A percentile compares a stretch with the other conserved stretches of the same genome.
phyloP scores from a whole-genome alignment of 371 early-diverging fungal species.

The Actinomortierella ambigua region DNA sequence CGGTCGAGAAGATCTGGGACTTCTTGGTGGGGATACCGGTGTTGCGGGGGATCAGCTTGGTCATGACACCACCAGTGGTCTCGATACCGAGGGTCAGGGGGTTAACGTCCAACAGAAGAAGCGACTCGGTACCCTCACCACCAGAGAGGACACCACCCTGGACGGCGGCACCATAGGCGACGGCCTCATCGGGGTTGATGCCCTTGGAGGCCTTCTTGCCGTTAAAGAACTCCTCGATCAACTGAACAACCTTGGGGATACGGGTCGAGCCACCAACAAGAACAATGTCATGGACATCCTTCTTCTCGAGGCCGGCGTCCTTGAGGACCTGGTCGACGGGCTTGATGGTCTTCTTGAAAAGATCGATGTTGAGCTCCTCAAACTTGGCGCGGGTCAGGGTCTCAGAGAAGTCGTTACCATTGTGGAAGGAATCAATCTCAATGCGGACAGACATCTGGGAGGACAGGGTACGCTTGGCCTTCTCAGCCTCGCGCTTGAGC shows the following conservation, averaged over 20 bases:
- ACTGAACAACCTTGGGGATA: slow-evolving; percentile 94
- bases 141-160: slow-evolving; percentile 96
- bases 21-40: slow-evolving; percentile 98
- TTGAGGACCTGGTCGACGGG: slow-evolving; percentile 95
- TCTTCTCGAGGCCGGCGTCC: slow-evolving; percentile 79
- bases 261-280: slow-evolving; percentile 98
- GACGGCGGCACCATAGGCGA: slow-evolving; percentile 97
- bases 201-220: slow-evolving; percentile 81
- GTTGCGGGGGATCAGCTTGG: slow-evolving; percentile 93
- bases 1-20: slow-evolving; percentile 94
- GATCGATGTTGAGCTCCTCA: slow-evolving; percentile 77
- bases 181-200: slow-evolving; percentile 98
- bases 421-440: slow-evolving; percentile 80
- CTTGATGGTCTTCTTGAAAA: slow-evolving; percentile 86
- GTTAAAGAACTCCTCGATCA: slow-evolving; percentile 87
- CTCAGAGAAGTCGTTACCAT: slow-evolving; percentile 93
- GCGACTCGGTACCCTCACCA: slow-evolving; percentile 58
- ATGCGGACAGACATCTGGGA: slow-evolving; percentile 84
- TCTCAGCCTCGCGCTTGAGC: slow-evolving; percentile 93
- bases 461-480: slow-evolving; percentile 96
- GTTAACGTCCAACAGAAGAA: slow-evolving; percentile 94
- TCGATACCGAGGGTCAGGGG: slow-evolving; percentile 97
- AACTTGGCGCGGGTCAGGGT: slow-evolving; percentile 91
- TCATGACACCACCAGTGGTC: slow-evolving; percentile 94
- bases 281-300: slow-evolving; percentile 93